Base-by-base conservation (phyloP, 805 yeast species). In the Geotrichum ghanense region DNA sequence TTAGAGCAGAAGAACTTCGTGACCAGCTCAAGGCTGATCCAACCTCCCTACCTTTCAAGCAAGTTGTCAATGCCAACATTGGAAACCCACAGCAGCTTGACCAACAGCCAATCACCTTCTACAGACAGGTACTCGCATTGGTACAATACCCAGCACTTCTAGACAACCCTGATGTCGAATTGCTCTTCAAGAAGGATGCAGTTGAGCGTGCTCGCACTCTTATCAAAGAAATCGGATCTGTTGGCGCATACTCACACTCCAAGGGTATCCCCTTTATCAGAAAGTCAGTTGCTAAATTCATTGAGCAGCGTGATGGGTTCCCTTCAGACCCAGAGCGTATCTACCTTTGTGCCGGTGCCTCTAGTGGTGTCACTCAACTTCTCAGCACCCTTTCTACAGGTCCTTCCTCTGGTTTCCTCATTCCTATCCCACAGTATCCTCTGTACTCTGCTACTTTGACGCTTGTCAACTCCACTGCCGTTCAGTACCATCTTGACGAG, bases 391-490 rank as follows among this genome's bases (percentile, higher is more conserved):
- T 92, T 17, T 74, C 92, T 3, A 64, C 71, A 34, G 86, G 87
- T 35, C 74, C 74, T 39, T 65, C 76, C 48, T 73, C 92, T 2
- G 75, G 65, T 1, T 84, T 70, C 59, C 67, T 94, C 65, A 88
- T 92, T 53, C 99, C 99, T 25, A 90, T 92, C 55, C 99, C 99
- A 12, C 98, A 92, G 68, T 92, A 92, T 62, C 99, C 99, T 2
- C 73, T 92, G 50, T 92, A 92, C 68, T 87, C 97, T 3, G 98
- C 98, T n/a, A 74, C 95, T 2, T 72, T 92, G 56, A 82, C 96
- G 2, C 71, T 94, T 58, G 83, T 83, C 60, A 78, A 83, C 56
- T 78, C 95, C 19, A 76, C 81, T 23, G 83, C 95, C 9, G 72
- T 92, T 43, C 95, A 95, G 16, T 92, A 92, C 67, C 86, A 76